Evolutionary conservation across 495 filamentous ascomycete species (phyloP).

Genomic region (Xylaria venustula): DNA sequence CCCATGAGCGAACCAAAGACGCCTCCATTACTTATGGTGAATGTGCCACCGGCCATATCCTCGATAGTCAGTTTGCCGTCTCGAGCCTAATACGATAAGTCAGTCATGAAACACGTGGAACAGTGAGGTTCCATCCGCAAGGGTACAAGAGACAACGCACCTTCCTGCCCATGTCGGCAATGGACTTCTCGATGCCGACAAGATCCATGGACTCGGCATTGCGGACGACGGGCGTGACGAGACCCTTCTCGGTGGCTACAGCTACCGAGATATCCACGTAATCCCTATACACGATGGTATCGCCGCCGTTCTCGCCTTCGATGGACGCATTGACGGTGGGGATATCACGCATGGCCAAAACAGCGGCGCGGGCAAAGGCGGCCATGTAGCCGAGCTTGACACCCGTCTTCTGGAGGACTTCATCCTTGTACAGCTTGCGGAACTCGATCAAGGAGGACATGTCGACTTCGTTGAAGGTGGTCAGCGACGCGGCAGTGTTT

Average conservation of each 20-base stretch:
- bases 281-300: conserved; percentile 96
- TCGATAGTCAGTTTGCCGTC: conserved; percentile 98
- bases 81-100: conserved; percentile 62
- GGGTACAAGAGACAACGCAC: conserved; percentile 34
- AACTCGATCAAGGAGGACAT: conserved; percentile 99
- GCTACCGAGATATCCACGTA: conserved; percentile 98
- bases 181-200: conserved; percentile 84
- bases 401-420: conserved; percentile 90
- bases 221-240: conserved; percentile 94
- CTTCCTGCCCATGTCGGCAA: conserved; percentile 95
- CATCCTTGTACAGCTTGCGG: conserved; percentile 95
- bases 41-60: conserved; percentile 98
- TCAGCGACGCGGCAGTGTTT: conserved; percentile 95
- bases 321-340: conserved; percentile 98
- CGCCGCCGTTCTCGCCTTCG: conserved; percentile 89
- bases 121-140: not conserved
- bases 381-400: conserved; percentile 99
- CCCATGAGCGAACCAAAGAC: conserved; percentile 80
- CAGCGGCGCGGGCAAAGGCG: conserved; percentile 88
- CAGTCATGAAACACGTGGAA: conserved; percentile 9
- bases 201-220: conserved; percentile 88
- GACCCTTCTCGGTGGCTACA: conserved; percentile 94
- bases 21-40: conserved; percentile 94
- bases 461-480: conserved; percentile 99
- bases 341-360: conserved; percentile 90